These are phyloP conservation scores for Trypanosoma theileri DNA, from an alignment of 208 protist genomes.

Conservation along the genomic window DNA sequence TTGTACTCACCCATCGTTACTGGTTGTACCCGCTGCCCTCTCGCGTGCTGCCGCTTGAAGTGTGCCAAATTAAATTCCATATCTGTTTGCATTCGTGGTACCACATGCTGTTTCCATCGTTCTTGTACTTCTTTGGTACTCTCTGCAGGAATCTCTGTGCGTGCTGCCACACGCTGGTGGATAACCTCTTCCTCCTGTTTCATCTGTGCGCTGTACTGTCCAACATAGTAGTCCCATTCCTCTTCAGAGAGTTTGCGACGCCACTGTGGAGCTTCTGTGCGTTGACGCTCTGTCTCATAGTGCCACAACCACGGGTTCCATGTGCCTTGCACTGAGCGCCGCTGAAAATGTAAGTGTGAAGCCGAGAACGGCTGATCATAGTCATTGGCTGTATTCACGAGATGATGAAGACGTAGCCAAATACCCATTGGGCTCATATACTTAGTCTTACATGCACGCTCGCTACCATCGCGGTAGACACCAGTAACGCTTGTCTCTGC, in stretches of 20 bases:
- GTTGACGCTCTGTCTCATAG: conserved; percentile 49
- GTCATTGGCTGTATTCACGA: conserved; percentile 84
- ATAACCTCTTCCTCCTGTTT: conserved; percentile 78
- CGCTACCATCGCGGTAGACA: conserved; percentile 83
- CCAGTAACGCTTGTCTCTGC: conserved; percentile 77
- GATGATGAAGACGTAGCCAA: conserved; percentile 55
- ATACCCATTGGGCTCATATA: conserved; percentile 79
- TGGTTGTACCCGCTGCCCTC: conserved; percentile 29
- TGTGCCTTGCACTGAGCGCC: conserved; percentile 68
- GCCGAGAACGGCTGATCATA: conserved; percentile 61
- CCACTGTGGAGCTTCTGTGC: conserved; percentile 46
- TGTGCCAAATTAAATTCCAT: conserved; percentile 70
- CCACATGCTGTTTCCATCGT: conserved; percentile 75
- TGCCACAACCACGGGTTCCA: conserved; percentile 87
- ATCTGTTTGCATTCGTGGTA: conserved; percentile 74
- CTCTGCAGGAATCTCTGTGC: conserved; percentile 57
- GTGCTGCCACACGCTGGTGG: conserved; percentile 38
- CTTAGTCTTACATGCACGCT: conserved; percentile 51
- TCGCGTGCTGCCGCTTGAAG: conserved; percentile 58
- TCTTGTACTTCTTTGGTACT: conserved; percentile 66
- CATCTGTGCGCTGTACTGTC: conserved; percentile 77
- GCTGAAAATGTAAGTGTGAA: conserved; percentile 61
- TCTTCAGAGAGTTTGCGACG: conserved; percentile 67
- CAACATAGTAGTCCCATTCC: conserved; percentile 79
- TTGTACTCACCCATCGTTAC: conserved; percentile 67